phyloP scores from a whole-genome alignment of 306 rosid species.

The Cicer arietinum region DNA sequence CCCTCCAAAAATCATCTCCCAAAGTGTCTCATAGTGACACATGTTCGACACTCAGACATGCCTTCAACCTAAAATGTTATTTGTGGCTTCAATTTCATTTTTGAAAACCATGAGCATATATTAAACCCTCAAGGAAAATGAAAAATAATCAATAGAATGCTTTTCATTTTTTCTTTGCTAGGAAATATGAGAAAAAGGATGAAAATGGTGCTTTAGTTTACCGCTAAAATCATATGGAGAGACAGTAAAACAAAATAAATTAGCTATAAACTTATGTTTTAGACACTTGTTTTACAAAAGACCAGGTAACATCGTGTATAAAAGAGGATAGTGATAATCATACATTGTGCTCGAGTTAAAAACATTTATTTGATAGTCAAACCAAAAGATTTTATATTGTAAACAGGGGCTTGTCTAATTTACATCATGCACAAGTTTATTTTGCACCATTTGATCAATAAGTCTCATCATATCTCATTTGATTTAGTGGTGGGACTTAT shows the following conservation, averaged over 20 bases:
- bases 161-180: conserved; percentile 21
- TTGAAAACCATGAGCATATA: neutral
- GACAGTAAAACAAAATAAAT: conserved; percentile 14
- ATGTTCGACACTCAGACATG: no score
- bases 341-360: conserved; percentile 21
- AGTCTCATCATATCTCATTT: no score
- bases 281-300: conserved; percentile 21
- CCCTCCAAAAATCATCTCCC: neutral
- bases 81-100: conserved; percentile 13
- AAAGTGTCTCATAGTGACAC: neutral
- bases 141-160: neutral
- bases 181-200: neutral
- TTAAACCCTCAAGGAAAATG: neutral
- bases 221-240: conserved; percentile 4
- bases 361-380: conserved; percentile 22
- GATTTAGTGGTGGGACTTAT: no score
- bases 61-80: neutral
- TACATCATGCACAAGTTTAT: no score
- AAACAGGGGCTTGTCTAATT: neutral
- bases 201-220: neutral
- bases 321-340: conserved; percentile 8
- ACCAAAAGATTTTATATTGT: neutral
- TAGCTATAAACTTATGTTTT: neutral
- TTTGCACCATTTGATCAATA: no score
- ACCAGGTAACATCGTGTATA: neutral